Evolutionary conservation across 2,329 filamentous ascomycete species (phyloP).

Genomic region (Atkinsonella hypoxylon): DNA sequence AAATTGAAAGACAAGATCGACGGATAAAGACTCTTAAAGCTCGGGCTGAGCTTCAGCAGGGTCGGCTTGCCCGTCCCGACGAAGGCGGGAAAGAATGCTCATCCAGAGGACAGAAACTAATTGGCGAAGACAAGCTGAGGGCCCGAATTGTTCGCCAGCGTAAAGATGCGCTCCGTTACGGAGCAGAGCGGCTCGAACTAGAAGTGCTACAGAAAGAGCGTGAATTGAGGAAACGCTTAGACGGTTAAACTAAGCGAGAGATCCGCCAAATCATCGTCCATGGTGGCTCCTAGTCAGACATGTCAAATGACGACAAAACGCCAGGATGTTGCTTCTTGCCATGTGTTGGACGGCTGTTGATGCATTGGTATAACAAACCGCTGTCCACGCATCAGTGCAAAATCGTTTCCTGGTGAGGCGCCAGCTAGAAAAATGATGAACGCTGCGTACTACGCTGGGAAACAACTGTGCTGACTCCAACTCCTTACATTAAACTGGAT

Average conservation of each 20-base stretch:
- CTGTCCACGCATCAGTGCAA: background rate
- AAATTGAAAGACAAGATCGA: constrained; percentile 71
- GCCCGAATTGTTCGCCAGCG: constrained; percentile 59
- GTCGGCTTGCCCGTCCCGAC: constrained; percentile 33
- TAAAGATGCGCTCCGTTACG: constrained; percentile 76
- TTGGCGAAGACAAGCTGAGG: constrained; percentile 37
- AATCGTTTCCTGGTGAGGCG: background rate
- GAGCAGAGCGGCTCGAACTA: constrained; percentile 73
- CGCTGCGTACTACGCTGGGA: background rate
- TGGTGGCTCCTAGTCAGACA: background rate
- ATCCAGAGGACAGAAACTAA: constrained; percentile 29
- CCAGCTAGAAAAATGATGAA: background rate
- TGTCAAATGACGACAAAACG: background rate
- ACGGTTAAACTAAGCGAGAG: constrained; percentile 14
- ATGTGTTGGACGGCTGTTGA: background rate
- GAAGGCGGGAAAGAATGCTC: constrained; percentile 9
- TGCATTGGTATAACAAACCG: background rate
- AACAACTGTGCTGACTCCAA: background rate
- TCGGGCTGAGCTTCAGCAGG: constrained; percentile 72
- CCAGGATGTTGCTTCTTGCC: background rate
- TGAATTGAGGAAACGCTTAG: constrained; percentile 41
- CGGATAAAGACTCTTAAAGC: constrained; percentile 77
- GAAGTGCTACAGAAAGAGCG: constrained; percentile 69
- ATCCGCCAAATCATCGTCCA: background rate
- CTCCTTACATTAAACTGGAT: background rate